These are phyloP conservation scores for Melaleuca quinquenervia DNA, from an alignment of 345 rosid species.

Conservation along the genomic window DNA sequence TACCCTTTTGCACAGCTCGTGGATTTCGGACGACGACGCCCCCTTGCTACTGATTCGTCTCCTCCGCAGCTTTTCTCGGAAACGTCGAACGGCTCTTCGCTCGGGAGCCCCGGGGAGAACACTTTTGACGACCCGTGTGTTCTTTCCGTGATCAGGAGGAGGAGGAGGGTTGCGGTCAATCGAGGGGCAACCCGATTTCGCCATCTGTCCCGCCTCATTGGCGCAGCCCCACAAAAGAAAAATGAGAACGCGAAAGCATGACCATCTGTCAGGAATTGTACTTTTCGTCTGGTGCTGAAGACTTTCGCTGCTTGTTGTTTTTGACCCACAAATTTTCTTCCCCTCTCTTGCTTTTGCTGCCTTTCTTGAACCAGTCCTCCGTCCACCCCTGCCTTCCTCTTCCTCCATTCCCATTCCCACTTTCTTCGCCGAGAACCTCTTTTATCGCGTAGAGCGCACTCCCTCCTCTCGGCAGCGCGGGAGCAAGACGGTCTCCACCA, in stretches of 20 bases:
- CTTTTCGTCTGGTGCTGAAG: not conserved
- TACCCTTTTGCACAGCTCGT: no score
- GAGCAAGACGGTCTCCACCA: not conserved
- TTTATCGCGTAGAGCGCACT: not conserved
- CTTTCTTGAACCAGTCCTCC: not conserved
- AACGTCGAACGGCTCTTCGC: not conserved
- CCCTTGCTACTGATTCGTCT: not conserved
- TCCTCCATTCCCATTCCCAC: not conserved
- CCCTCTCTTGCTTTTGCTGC: not conserved
- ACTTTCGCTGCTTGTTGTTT: not conserved
- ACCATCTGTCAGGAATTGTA: not conserved
- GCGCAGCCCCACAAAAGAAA: not conserved
- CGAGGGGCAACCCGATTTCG: not conserved
- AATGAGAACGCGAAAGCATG: not conserved
- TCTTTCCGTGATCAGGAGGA: no score
- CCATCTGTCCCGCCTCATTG: not conserved
- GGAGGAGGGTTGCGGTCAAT: not conserved
- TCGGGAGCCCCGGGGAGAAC: not conserved
- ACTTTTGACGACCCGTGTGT: not conserved
- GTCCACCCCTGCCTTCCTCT: not conserved
- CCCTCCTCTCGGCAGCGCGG: not conserved
- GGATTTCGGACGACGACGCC: not conserved
- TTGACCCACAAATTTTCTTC: not conserved
- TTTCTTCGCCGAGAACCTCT: not conserved
- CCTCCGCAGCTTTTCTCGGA: not conserved